Conservation (phyloP, 108 stramenopile species). For the Chaetoceros tenuissimus region DNA sequence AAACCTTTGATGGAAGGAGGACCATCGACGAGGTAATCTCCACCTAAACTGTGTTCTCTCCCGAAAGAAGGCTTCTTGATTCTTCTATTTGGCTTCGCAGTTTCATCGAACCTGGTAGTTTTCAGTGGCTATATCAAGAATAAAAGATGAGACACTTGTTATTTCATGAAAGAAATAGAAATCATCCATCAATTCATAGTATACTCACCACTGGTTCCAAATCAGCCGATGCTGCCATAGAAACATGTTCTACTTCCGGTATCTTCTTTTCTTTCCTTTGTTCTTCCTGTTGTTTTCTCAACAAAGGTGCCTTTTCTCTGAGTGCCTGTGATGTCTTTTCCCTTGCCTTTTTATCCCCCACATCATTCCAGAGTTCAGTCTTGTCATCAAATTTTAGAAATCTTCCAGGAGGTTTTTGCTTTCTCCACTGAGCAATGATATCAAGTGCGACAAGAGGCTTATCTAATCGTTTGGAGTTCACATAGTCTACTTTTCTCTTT, state of each 20-base stretch:
- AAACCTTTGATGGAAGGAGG: slow-evolving; percentile 55
- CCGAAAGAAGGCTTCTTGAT: slow-evolving; percentile 38
- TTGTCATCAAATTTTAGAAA: slow-evolving; percentile 74
- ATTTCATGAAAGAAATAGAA: neutral
- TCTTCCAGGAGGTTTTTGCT: slow-evolving; percentile 65
- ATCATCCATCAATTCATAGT: neutral
- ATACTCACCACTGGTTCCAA: neutral
- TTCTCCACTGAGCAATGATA: slow-evolving; percentile 67
- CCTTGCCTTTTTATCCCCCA: slow-evolving; percentile 79
- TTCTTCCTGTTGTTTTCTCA: slow-evolving; percentile 56
- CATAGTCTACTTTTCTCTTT: slow-evolving; percentile 62
- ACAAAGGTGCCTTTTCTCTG: slow-evolving; percentile 68
- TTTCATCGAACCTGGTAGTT: slow-evolving; percentile 45
- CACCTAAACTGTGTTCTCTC: slow-evolving; percentile 65
- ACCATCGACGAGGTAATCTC: slow-evolving; percentile 41
- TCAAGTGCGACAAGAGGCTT: slow-evolving; percentile 78
- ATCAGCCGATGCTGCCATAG: neutral
- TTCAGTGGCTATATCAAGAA: no score
- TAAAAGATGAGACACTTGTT: neutral
- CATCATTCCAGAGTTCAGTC: slow-evolving; percentile 72
- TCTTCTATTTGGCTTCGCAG: slow-evolving; percentile 15
- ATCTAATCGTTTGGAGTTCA: slow-evolving; percentile 68
- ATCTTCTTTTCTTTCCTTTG: slow-evolving; percentile 6
- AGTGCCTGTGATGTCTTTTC: slow-evolving; percentile 83
- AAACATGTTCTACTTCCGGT: slow-evolving; percentile 1